Evolutionary conservation across 2,329 filamentous ascomycete species (phyloP), one percentile per base, ranked within the genome.

Genomic region (Alternaria longipes): DNA sequence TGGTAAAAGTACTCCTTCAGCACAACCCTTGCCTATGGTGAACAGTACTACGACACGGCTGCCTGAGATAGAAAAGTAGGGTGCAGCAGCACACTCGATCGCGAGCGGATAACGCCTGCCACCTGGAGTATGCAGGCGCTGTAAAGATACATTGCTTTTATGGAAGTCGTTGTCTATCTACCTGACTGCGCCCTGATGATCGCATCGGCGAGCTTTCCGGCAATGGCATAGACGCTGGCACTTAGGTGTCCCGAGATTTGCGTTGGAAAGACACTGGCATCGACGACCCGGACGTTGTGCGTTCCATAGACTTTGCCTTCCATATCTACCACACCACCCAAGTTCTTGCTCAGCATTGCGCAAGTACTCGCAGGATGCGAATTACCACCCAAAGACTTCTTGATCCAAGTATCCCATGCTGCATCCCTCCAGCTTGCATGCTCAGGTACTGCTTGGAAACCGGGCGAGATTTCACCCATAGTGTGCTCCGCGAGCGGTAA

Each of bases 211-310:
- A 76, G 73, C 63, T 67, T 78, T 47, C 76, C 77, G 22, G 78
- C 78, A 60, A 79, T 60, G 16, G 78, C 78, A 63, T 79, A 79
- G 1, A 80, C 67, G n/a, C 68, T 79, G 8, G 69, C 66, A 40
- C 65, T 74, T 55, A 78, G 58, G 73, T 80, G 77, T 16, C 75
- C 78, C 34, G 70, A 71, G 11, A 78, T 71, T 56, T 79, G 73
- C 56, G 67, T 69, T 6, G 74, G 73, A n/a, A 80, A 61, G 1
- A 76, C 62, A 44, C 76, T 76, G n/a, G 76, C 77, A 73, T 80
- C 77, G 6, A 74, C 74, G 2, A 79, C 73, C 36, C 78, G 69
- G n/a, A 80, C 70, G 47, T 78, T 78, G 8, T 49, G 36, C 12
- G 69, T 71, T 4, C 78, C 78, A 60, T 79, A 78, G 16, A 80